Base-by-base conservation (phyloP, 805 yeast genomes). In the Aciculoconidium aculeatum region DNA sequence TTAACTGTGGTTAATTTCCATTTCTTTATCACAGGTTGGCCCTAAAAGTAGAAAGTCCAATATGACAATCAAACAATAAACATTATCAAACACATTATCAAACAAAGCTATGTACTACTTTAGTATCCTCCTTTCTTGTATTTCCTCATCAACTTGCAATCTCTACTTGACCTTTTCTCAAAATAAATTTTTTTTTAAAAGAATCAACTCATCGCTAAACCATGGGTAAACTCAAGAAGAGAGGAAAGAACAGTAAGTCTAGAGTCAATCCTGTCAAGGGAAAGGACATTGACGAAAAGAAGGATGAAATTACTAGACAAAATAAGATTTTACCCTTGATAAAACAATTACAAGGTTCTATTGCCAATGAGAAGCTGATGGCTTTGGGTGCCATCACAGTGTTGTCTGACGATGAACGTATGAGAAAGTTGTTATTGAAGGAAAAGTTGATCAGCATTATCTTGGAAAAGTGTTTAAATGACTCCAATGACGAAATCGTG, bases 151-250 rank as follows among this genome's bases (percentile, higher is more conserved):
- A 18, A 18, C 21, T 18, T 18, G 21, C 8, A n/a, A 18, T 18
- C 17, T 12, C 17, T 15, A 6, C n/a, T n/a, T 6, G 7, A 23
- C 11, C 11, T 18, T 20, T 18, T 12, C 6, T 11, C 5, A 15
- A 15, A 21, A 8, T 8, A 18, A 19, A 25, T n/a, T n/a, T n/a
- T n/a, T n/a, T n/a, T n/a, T n/a, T n/a, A n/a, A n/a, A n/a, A n/a
- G n/a, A n/a, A n/a, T n/a, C n/a, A n/a, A n/a, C n/a, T n/a, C n/a
- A 10, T 17, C 20, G 18, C 23, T 39, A n/a, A 23, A 23, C 19
- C 13, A 82, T 82, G 94, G 94, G 82, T 27, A 82, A 81, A 55
- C 68, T 82, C 22, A 82, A 79, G 67, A 80, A 74, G 51, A 74
- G 74, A 25, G 61, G 59, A 43, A 62, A 52, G 43, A 34, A 23